phyloP scores from a whole-genome alignment of 2,329 filamentous ascomycete species.

The Fusarium haematococcum region DNA sequence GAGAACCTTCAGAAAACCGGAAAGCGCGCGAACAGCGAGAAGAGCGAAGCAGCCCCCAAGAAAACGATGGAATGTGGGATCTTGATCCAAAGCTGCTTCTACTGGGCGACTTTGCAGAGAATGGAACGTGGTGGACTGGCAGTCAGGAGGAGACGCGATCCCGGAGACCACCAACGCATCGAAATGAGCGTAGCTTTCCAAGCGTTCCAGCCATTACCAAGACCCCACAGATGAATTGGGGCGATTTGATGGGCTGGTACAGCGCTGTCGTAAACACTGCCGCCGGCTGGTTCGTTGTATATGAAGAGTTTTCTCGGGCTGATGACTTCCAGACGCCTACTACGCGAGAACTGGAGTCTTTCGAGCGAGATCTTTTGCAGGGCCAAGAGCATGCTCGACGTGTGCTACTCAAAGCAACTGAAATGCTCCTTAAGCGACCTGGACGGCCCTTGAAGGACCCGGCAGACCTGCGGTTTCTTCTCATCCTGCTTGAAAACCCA shows the following conservation, averaged over 20 bases:
- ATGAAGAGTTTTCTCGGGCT: conserved; percentile 61
- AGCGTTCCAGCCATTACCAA: conserved; percentile 35
- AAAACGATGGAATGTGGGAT: conserved; percentile 54
- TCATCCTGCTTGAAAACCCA: conserved; percentile 84
- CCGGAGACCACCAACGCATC: conserved; percentile 30
- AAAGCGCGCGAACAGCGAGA: conserved; percentile 29
- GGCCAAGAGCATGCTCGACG: conserved; percentile 78
- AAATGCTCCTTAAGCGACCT: conserved; percentile 83
- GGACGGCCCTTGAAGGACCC: conserved; percentile 75
- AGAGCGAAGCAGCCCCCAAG: conserved; percentile 27
- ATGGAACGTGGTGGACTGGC: conserved; percentile 85
- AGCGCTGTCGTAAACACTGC: conserved; percentile 75
- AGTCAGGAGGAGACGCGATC: conserved; percentile 56
- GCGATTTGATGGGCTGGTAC: conserved; percentile 80
- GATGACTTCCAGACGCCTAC: conserved; percentile 47
- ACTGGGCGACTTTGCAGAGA: conserved; percentile 81
- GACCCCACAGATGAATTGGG: conserved; percentile 82
- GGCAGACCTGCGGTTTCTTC: conserved; percentile 79
- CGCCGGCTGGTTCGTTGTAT: conserved; percentile 71
- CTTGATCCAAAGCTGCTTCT: conserved; percentile 81
- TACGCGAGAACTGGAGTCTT: conserved; percentile 53
- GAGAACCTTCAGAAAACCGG: conserved; percentile 54
- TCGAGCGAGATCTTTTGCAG: conserved; percentile 61
- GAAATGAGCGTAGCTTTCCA: conserved; percentile 30
- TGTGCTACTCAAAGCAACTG: conserved; percentile 80